A percentile compares a stretch with the other conserved stretches of the same genome.
Conservation (phyloP, 306 rosid genomes). For the Castanopsis chinensis region DNA sequence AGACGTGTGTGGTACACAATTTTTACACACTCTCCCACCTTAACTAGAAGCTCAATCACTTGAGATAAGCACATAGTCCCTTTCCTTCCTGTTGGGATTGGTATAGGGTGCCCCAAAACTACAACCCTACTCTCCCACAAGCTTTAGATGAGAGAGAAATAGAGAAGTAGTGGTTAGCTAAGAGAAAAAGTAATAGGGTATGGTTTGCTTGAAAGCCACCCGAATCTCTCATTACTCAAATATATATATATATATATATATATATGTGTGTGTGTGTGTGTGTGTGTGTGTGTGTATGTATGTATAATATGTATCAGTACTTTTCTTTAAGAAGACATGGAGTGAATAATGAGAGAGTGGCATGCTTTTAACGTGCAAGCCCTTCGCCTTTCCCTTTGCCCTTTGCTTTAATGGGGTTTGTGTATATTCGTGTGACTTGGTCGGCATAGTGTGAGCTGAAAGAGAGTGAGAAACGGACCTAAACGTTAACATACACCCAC, state of each 20-base stretch:
- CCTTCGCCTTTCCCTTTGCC: background rate
- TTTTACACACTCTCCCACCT: slow-evolving; percentile 20
- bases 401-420: slow-evolving; percentile 37
- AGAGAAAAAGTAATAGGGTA: slow-evolving; percentile 8
- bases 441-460: slow-evolving; percentile 32
- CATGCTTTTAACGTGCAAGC: slow-evolving; percentile 58
- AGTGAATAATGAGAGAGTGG: slow-evolving; percentile 35
- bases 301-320: background rate
- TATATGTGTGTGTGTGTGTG: too few relatives aligned
- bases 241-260: background rate
- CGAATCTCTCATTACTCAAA: slow-evolving; percentile 33
- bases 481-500: slow-evolving; percentile 35
- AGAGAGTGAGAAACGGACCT: slow-evolving; percentile 40
- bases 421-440: slow-evolving; percentile 29
- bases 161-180: too few relatives aligned
- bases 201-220: slow-evolving; percentile 42
- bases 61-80: slow-evolving; percentile 36
- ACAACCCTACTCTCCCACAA: slow-evolving; percentile 2
- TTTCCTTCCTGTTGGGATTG: slow-evolving; percentile 44
- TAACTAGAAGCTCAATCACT: slow-evolving; percentile 47
- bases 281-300: background rate
- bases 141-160: slow-evolving; percentile 10
- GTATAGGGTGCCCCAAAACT: background rate
- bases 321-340: slow-evolving; percentile 35
- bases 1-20: slow-evolving; percentile 40